phyloP scores from a whole-genome alignment of 2,329 filamentous ascomycete genomes.

The Sporothrix luriei region DNA sequence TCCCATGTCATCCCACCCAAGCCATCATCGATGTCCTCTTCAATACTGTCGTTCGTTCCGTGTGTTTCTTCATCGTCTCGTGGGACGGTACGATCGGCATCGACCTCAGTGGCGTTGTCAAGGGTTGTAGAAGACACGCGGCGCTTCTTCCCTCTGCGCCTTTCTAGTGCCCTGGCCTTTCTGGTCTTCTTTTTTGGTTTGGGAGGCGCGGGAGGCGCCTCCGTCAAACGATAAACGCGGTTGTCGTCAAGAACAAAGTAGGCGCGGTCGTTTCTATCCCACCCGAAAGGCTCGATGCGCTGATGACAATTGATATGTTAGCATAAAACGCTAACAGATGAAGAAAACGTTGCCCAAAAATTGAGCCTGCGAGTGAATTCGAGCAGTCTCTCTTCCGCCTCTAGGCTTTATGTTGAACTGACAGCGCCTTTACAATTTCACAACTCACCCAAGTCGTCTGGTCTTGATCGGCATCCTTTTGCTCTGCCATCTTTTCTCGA shows the following conservation, averaged over 20 bases:
- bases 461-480: conserved; percentile 80
- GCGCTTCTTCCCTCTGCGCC: conserved; percentile 73
- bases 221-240: conserved; percentile 84
- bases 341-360: background rate
- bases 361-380: background rate
- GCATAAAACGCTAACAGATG: background rate
- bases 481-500: conserved; percentile 81
- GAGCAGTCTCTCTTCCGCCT: conserved; percentile 35
- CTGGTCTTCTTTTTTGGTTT: conserved; percentile 67
- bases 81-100: conserved; percentile 43
- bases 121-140: conserved; percentile 54
- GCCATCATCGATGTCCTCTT: conserved; percentile 55
- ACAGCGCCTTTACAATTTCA: background rate
- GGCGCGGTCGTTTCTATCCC: conserved; percentile 81
- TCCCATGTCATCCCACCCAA: conserved; percentile 85
- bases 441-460: conserved; percentile 79
- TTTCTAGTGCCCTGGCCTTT: conserved; percentile 63
- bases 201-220: conserved; percentile 63
- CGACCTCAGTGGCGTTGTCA: conserved; percentile 45
- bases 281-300: conserved; percentile 82
- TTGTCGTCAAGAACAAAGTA: conserved; percentile 96
- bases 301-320: conserved; percentile 39
- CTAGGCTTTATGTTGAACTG: background rate
- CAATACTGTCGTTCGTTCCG: conserved; percentile 42
- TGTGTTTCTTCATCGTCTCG: conserved; percentile 35